Evolutionary conservation across 108 stramenopile genomes (phyloP).

Genomic region (Ochromonas danica): DNA sequence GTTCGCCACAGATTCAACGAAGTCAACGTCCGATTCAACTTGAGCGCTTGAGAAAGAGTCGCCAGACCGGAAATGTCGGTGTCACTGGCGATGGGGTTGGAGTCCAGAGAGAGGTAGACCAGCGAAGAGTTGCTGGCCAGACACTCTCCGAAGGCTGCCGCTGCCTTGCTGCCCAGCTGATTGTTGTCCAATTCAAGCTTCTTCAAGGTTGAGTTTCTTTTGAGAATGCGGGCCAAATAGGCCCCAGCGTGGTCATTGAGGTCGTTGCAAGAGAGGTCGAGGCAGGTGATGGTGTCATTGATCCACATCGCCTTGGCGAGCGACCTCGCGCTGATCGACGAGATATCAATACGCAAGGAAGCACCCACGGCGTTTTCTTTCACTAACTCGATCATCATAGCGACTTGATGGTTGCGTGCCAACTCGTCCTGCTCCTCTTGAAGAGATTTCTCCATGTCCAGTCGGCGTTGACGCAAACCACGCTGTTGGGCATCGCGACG

Average conservation of each 20-base stretch:
- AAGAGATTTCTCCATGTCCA: conserved; percentile 52
- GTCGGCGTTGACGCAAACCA: conserved; percentile 46
- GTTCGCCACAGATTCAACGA: conserved; percentile 37
- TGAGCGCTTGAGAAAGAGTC: not conserved
- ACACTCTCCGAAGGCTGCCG: conserved; percentile 18
- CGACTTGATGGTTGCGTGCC: conserved; percentile 39
- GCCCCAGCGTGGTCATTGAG: conserved; percentile 49
- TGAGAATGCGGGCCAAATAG: conserved; percentile 47
- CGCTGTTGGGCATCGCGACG: conserved; percentile 5
- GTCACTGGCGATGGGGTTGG: conserved; percentile 3
- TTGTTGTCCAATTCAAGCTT: conserved; percentile 49
- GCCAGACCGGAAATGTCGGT: not conserved
- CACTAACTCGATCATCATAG: conserved; percentile 45
- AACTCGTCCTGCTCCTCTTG: conserved; percentile 50
- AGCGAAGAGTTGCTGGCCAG: conserved; percentile 8
- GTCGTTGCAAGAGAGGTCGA: conserved; percentile 45
- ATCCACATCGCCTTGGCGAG: conserved; percentile 54
- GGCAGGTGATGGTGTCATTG: conserved; percentile 47
- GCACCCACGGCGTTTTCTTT: not conserved
- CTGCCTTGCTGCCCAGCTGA: not conserved
- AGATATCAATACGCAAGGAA: conserved; percentile 43
- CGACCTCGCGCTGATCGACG: conserved; percentile 43
- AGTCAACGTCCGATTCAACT: not conserved
- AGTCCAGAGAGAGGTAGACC: conserved; percentile 35
- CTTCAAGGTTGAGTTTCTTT: conserved; percentile 43